Conservation (phyloP, 164 flowering plant species). For the Taxillus chinensis region DNA sequence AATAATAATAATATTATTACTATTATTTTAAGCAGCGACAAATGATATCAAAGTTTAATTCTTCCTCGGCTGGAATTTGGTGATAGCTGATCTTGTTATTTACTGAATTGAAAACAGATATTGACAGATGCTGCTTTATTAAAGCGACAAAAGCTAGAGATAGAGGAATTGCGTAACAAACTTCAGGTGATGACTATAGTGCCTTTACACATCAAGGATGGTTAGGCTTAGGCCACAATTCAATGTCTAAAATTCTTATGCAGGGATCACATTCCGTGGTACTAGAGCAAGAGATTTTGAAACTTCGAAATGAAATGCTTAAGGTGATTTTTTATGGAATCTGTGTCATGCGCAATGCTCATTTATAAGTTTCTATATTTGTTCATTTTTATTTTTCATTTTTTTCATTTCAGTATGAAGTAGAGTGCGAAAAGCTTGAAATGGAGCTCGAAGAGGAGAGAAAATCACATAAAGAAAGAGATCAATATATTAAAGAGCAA, state of each 20-base stretch:
- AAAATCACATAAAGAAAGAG: constrained; percentile 64
- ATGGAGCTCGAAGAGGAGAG: constrained; percentile 89
- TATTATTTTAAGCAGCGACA: too few relatives aligned
- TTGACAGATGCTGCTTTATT: constrained; percentile 88
- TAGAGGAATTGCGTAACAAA: constrained; percentile 76
- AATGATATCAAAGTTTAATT: background rate
- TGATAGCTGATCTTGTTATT: constrained; percentile 9
- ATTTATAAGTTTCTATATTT: background rate
- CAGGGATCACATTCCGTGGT: constrained; percentile 91
- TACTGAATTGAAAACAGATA: constrained; percentile 35
- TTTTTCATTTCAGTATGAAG: constrained; percentile 50
- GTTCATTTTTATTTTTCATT: background rate
- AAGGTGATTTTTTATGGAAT: constrained; percentile 32
- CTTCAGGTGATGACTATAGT: constrained; percentile 51
- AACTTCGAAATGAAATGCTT: constrained; percentile 84
- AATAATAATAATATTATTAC: too few relatives aligned
- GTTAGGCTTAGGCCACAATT: background rate
- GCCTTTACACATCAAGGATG: background rate
- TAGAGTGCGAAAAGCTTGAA: constrained; percentile 81
- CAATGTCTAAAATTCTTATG: constrained; percentile 4
- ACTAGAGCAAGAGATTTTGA: constrained; percentile 83
- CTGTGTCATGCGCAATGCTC: background rate
- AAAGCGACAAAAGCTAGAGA: constrained; percentile 88
- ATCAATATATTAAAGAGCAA: constrained; percentile 52
- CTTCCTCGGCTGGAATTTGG: background rate